Conservation (phyloP, 495 filamentous ascomycete species). For the Chaetomium tenue region DNA sequence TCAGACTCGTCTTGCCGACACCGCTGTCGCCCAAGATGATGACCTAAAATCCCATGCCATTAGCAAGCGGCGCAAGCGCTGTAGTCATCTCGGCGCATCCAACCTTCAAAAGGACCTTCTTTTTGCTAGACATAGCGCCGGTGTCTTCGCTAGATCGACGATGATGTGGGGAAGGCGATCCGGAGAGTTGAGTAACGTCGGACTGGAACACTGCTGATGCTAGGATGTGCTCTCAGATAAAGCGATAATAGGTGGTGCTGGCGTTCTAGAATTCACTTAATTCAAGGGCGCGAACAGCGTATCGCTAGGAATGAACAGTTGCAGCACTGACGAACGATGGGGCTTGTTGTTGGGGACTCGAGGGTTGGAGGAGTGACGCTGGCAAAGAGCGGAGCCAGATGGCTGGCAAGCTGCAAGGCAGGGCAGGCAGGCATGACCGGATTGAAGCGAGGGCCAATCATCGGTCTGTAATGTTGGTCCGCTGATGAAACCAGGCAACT, state of each 20-base stretch:
- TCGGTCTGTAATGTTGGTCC: constrained; percentile 12
- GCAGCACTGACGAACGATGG: constrained; percentile 22
- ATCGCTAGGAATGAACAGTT: constrained; percentile 11
- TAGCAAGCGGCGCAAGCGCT: constrained; percentile 4
- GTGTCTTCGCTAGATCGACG: constrained; percentile 5
- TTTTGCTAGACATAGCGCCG: constrained; percentile 77
- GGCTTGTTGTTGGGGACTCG: constrained; percentile 20
- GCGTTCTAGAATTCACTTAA: no score
- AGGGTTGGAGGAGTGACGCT: constrained; percentile 32
- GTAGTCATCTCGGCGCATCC: constrained; percentile 16
- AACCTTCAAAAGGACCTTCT: constrained; percentile 98
- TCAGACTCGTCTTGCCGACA: constrained; percentile 98
- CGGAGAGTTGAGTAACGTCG: not conserved
- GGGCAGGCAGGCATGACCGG: constrained; percentile 26
- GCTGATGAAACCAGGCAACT: constrained; percentile 18
- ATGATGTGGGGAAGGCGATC: constrained; percentile 19
- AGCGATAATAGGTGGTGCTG: not conserved
- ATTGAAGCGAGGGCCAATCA: constrained; percentile 24
- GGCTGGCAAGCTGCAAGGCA: constrained; percentile 12
- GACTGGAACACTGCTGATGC: not conserved
- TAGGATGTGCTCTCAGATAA: not conserved
- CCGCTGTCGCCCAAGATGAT: constrained; percentile 98
- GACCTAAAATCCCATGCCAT: constrained; percentile 57
- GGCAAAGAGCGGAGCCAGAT: constrained; percentile 22
- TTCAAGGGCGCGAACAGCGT: not conserved